These are phyloP conservation scores for Eudorina sp. DNA, from an alignment of 139 green algal species.

Conservation along the genomic window DNA sequence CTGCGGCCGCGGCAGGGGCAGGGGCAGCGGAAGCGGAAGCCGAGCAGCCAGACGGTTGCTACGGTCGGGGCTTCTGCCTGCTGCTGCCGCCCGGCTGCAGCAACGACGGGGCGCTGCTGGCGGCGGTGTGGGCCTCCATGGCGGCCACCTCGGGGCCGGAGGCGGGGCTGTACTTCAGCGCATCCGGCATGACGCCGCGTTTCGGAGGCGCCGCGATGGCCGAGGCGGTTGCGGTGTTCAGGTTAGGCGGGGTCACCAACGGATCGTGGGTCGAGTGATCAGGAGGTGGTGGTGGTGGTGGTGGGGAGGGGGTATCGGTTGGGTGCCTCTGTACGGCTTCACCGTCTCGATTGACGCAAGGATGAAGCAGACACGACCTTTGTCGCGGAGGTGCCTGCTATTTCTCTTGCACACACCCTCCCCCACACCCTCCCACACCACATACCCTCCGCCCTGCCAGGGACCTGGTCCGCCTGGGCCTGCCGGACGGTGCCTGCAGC, in stretches of 20 bases:
- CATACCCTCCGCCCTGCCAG: background rate
- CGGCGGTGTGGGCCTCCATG: conserved; percentile 24
- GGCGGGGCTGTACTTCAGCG: conserved; percentile 2
- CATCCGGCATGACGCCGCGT: background rate
- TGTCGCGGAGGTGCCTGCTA: no score
- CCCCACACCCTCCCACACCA: background rate
- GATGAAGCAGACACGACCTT: no score
- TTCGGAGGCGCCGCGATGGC: background rate
- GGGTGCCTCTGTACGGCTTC: no score
- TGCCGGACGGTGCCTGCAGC: background rate
- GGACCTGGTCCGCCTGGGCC: background rate
- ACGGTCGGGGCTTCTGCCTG: conserved; percentile 27
- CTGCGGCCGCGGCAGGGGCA: no score
- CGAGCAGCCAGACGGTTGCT: conserved; percentile 14
- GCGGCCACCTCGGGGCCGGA: background rate
- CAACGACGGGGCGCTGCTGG: conserved; percentile 23
- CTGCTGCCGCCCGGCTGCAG: conserved; percentile 16
- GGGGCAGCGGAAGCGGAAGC: background rate
- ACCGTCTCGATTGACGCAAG: no score
- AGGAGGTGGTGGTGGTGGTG: no score
- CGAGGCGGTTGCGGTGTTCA: background rate
- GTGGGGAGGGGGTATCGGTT: no score
- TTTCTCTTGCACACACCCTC: no score
- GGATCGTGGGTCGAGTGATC: no score
- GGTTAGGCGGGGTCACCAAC: no score